These are phyloP conservation scores for Penicillium pulvis DNA, from an alignment of 495 filamentous ascomycete genomes.

Conservation along the genomic window DNA sequence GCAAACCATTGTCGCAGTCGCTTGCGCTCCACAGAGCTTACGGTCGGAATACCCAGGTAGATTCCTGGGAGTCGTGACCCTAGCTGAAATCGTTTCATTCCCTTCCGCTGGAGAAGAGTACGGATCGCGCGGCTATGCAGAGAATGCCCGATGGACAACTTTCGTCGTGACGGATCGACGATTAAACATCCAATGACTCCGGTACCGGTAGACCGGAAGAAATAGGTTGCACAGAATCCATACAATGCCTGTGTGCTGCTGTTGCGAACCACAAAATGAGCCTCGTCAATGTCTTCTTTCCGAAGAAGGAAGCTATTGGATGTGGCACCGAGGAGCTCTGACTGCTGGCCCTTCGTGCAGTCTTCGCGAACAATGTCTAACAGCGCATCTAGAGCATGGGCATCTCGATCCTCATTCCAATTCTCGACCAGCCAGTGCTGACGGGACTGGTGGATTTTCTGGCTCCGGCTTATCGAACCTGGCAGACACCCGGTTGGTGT, in stretches of 20 bases:
- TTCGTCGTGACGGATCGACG: constrained; percentile 79
- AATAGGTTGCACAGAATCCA: constrained; percentile 88
- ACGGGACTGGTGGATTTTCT: constrained; percentile 75
- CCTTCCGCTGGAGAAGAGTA: constrained; percentile 64
- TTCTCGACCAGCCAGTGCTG: constrained; percentile 89
- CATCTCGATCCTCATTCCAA: constrained; percentile 77
- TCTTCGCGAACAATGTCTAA: constrained; percentile 63
- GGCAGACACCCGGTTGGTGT: constrained; percentile 71
- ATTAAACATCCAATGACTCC: constrained; percentile 82
- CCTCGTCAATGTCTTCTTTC: constrained; percentile 67
- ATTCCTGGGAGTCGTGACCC: constrained; percentile 77
- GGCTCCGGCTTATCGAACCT: constrained; percentile 78
- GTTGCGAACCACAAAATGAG: constrained; percentile 89
- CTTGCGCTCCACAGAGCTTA: constrained; percentile 59
- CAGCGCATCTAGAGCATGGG: constrained; percentile 66
- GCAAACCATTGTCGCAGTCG: constrained; percentile 64
- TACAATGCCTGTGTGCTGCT: constrained; percentile 85
- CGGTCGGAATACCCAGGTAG: constrained; percentile 75
- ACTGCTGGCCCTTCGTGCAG: constrained; percentile 56
- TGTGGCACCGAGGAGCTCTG: constrained; percentile 64
- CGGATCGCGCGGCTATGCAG: constrained; percentile 81
- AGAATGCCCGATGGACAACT: constrained; percentile 82
- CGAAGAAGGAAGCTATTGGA: constrained; percentile 74
- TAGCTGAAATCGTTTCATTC: constrained; percentile 74
- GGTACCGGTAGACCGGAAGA: constrained; percentile 63